Conservation (phyloP, 2,329 filamentous ascomycete species). For the Phoma sp. region DNA sequence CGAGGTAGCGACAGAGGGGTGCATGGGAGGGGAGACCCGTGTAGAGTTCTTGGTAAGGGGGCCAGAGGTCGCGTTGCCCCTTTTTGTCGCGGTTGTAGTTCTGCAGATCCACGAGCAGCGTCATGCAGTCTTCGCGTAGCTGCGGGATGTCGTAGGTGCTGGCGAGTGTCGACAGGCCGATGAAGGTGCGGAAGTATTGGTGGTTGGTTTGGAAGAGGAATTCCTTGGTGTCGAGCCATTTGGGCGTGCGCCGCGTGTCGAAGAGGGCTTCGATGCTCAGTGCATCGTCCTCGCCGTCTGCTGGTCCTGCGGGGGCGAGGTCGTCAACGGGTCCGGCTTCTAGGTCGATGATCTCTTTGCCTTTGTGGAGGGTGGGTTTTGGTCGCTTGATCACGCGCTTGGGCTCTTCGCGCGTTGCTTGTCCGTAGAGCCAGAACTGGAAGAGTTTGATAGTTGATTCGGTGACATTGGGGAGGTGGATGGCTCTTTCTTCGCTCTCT, state of each 20-base stretch:
- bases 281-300: slow-evolving; percentile 1
- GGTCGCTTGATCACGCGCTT: slow-evolving; percentile 15
- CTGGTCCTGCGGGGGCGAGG: neutral
- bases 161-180: slow-evolving; percentile 23
- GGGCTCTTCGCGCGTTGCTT: slow-evolving; percentile 17
- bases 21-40: slow-evolving; percentile 3
- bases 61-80: slow-evolving; percentile 7
- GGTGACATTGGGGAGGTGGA: slow-evolving; percentile 19
- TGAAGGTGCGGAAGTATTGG: slow-evolving; percentile 17
- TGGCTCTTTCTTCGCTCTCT: slow-evolving; percentile 14
- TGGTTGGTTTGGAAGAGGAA: slow-evolving; percentile 19
- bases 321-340: slow-evolving; percentile 1
- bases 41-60: slow-evolving; percentile 14
- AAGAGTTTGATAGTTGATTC: slow-evolving; percentile 22
- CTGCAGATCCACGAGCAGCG: slow-evolving; percentile 12
- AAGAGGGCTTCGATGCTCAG: slow-evolving; percentile 11
- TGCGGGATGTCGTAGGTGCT: slow-evolving; percentile 20
- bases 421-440: slow-evolving; percentile 26
- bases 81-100: slow-evolving; percentile 17
- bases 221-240: slow-evolving; percentile 13
- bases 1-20: slow-evolving; percentile 14
- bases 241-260: slow-evolving; percentile 11
- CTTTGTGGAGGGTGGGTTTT: slow-evolving; percentile 4
- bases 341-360: slow-evolving; percentile 7
- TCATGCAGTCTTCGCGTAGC: slow-evolving; percentile 19